Percentiles rank a stretch among this genome's conserved stretches.
phyloP scores from a whole-genome alignment of 768 basidiomycete genomes.

The Collybia nuda region DNA sequence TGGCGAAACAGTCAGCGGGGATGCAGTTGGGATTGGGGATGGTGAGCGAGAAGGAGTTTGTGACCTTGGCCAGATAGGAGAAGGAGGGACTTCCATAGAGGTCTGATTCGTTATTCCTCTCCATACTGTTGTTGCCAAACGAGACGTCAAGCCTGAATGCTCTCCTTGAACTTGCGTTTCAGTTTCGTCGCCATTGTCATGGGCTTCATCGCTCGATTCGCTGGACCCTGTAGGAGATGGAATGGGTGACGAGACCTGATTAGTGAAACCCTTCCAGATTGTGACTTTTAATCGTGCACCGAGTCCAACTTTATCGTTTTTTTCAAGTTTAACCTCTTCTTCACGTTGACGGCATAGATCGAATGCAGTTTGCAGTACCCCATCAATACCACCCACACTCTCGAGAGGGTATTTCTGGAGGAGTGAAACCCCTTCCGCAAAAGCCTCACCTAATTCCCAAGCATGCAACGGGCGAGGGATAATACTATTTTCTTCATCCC shows the following conservation, averaged over 20 bases:
- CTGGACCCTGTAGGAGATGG: constrained; percentile 34
- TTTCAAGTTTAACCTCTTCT: constrained; percentile 30
- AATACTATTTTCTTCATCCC: constrained; percentile 45
- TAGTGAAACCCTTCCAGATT: constrained; percentile 70
- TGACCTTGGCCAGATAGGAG: constrained; percentile 33
- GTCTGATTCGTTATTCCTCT: constrained; percentile 74
- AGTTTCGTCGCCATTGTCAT: constrained; percentile 45
- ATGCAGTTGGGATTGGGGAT: constrained; percentile 14
- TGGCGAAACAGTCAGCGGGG: not conserved
- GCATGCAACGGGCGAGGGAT: constrained; percentile 41
- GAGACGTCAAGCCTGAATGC: constrained; percentile 42
- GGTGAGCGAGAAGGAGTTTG: constrained; percentile 22
- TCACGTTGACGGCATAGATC: constrained; percentile 58
- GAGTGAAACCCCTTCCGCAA: constrained; percentile 63
- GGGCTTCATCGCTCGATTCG: constrained; percentile 25
- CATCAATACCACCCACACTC: constrained; percentile 67
- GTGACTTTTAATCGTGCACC: constrained; percentile 56
- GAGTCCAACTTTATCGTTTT: constrained; percentile 39
- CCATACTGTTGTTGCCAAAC: constrained; percentile 68
- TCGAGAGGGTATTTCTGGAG: constrained; percentile 67
- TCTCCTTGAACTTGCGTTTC: constrained; percentile 31
- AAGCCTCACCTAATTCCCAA: constrained; percentile 61
- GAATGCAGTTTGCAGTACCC: constrained; percentile 63
- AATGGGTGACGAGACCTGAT: constrained; percentile 41
- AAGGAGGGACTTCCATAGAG: constrained; percentile 64